These are phyloP conservation scores for Aspergillus proliferans DNA, from an alignment of 2,329 filamentous ascomycete genomes.

Conservation along the genomic window DNA sequence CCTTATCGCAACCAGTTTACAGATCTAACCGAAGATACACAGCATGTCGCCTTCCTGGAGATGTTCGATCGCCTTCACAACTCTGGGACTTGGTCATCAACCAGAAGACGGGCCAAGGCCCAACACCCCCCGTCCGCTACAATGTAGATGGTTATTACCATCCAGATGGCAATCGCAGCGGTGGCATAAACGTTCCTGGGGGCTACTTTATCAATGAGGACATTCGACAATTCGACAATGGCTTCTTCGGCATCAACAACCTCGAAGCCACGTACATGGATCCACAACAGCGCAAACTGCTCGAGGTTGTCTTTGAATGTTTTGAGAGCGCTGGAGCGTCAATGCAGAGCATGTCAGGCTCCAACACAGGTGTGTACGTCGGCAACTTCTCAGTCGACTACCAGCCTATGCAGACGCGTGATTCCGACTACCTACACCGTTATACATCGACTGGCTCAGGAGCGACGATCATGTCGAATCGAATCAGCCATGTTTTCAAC, in stretches of 20 bases:
- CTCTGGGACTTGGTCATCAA: conserved; percentile 18
- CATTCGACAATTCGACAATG: conserved; percentile 14
- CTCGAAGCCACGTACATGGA: conserved; percentile 18
- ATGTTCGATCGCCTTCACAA: conserved; percentile 7
- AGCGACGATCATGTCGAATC: conserved; percentile 12
- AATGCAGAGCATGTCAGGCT: conserved; percentile 11
- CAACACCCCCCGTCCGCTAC: conserved; percentile 14
- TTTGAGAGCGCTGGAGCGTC: conserved; percentile 18
- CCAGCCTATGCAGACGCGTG: conserved; percentile 2
- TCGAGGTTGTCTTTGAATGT: conserved; percentile 20
- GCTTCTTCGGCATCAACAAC: conserved; percentile 18
- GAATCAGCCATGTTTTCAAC: conserved; percentile 32
- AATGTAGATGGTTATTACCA: conserved; percentile 9
- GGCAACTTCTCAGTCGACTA: conserved; percentile 15
- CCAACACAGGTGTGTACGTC: conserved; percentile 11
- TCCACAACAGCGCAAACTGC: conserved; percentile 20
- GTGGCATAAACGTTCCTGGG: conserved; percentile 6
- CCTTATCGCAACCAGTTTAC: not conserved
- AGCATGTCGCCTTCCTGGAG: conserved; percentile 14
- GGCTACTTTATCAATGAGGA: conserved; percentile 9
- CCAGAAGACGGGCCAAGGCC: conserved; percentile 8
- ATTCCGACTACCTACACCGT: not conserved
- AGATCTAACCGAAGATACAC: no score
- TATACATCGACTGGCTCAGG: conserved; percentile 12
- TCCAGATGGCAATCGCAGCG: conserved; percentile 8